These are phyloP conservation scores for Luffa acutangula DNA, from an alignment of 306 rosid genomes.

Conservation along the genomic window DNA sequence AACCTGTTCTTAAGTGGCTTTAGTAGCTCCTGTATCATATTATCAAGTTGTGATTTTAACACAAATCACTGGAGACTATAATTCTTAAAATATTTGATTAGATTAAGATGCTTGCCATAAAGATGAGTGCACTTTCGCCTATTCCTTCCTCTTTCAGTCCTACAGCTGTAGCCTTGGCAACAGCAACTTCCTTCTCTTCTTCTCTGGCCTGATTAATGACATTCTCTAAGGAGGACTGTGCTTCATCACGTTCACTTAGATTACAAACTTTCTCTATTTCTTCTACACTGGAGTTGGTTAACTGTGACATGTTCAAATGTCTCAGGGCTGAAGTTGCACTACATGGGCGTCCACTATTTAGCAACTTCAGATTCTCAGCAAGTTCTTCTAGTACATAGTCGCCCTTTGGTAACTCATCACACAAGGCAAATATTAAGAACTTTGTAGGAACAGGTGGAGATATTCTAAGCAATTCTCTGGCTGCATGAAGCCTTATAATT, in stretches of 20 bases:
- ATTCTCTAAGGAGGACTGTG: conserved; percentile 30
- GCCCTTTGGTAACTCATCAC: conserved; percentile 76
- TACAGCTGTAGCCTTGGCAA: conserved; percentile 76
- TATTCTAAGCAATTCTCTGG: conserved; percentile 81
- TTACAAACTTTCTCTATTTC: conserved; percentile 18
- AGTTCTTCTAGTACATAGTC: conserved; percentile 77
- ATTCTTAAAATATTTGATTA: background rate
- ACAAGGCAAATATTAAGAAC: conserved; percentile 73
- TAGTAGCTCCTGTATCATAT: conserved; percentile 48
- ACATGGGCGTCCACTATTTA: conserved; percentile 35
- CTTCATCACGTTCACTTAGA: conserved; percentile 14
- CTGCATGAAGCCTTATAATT: conserved; percentile 80
- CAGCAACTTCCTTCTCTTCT: conserved; percentile 59
- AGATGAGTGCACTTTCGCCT: conserved; percentile 38
- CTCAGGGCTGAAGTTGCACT: conserved; percentile 56
- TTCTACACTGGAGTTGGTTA: conserved; percentile 16
- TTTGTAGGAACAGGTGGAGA: conserved; percentile 80
- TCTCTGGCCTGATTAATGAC: conserved; percentile 64
- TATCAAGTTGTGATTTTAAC: conserved; percentile 4
- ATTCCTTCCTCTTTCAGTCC: conserved; percentile 80
- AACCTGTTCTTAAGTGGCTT: conserved; percentile 40
- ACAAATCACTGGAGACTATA: background rate
- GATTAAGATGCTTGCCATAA: conserved; percentile 31
- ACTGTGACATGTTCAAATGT: conserved; percentile 32
- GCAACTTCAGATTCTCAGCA: conserved; percentile 49